phyloP scores from a whole-genome alignment of 768 basidiomycete species.

The Gloeophyllum trabeum region DNA sequence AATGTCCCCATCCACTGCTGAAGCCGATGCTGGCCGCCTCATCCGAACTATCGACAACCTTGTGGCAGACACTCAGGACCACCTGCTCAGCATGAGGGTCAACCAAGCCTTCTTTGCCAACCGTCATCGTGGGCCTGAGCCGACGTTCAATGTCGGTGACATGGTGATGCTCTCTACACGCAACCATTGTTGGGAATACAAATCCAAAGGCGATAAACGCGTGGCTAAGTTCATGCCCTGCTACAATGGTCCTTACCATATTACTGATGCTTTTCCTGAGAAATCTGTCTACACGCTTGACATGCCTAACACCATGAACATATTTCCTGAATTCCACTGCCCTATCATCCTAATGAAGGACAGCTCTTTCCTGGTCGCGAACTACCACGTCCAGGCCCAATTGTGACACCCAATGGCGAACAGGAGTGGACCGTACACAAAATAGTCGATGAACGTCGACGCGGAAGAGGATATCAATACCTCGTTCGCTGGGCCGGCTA shows the following conservation, averaged over 20 bases:
- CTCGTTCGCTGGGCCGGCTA: constrained; percentile 21
- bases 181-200: constrained; percentile 16
- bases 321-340: constrained; percentile 24
- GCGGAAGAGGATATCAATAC: constrained; percentile 18
- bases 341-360: constrained; percentile 25
- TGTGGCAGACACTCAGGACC: constrained; percentile 20
- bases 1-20: no score
- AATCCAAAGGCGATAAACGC: constrained; percentile 12
- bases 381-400: constrained; percentile 12
- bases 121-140: constrained; percentile 11
- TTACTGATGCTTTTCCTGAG: constrained; percentile 8
- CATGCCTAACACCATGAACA: constrained; percentile 8
- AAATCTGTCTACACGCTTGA: constrained; percentile 13
- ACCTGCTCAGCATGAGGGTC: constrained; percentile 18
- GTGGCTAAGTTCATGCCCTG: constrained; percentile 31
- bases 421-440: constrained; percentile 17
- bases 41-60: constrained; percentile 6
- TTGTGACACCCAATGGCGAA: constrained; percentile 13
- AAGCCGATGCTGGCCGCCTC: background rate
- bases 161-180: constrained; percentile 23
- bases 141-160: constrained; percentile 18
- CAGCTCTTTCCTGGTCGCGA: constrained; percentile 21
- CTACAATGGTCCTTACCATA: constrained; percentile 17
- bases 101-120: constrained; percentile 18
- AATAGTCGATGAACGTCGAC: constrained; percentile 15